Percentiles rank a stretch among this genome's conserved stretches.
Conservation (phyloP, 495 filamentous ascomycete genomes). For the Aspergillus sparsus region DNA sequence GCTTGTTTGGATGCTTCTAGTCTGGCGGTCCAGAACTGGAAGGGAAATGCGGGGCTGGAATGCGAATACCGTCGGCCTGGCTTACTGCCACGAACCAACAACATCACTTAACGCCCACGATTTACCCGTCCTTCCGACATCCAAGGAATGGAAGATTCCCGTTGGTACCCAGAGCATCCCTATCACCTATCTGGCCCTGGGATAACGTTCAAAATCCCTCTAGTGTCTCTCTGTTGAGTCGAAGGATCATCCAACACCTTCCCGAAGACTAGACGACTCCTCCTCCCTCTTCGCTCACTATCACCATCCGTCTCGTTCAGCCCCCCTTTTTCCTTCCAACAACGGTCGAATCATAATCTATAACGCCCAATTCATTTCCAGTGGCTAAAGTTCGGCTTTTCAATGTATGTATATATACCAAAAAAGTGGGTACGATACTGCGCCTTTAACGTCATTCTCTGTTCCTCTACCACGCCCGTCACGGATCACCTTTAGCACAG, state of each 20-base stretch:
- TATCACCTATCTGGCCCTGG: neutral
- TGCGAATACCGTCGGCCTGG: neutral
- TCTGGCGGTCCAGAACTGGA: neutral
- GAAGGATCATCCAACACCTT: too few species aligned
- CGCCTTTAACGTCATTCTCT: too few species aligned
- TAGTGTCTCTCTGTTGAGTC: neutral
- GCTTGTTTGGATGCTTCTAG: neutral
- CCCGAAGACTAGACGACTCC: too few species aligned
- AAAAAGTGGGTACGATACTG: too few species aligned
- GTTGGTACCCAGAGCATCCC: neutral
- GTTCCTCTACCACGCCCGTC: too few species aligned
- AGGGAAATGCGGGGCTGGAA: neutral
- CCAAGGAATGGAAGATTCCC: neutral
- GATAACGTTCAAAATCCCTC: neutral
- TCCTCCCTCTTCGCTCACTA: neutral
- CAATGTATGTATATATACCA: too few species aligned
- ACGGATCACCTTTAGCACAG: too few species aligned
- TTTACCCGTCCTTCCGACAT: neutral
- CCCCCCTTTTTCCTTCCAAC: too few species aligned
- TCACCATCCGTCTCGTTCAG: neutral
- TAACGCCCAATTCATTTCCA: too few species aligned
- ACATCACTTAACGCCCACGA: slow-evolving; percentile 1
- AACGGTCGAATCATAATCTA: too few species aligned
- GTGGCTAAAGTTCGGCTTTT: too few species aligned
- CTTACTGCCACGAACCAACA: slow-evolving; percentile 2